Percentiles rank a stretch among this genome's conserved stretches.
Evolutionary conservation across 148 eudicot species (phyloP).

Genomic region (Oxyria digyna): DNA sequence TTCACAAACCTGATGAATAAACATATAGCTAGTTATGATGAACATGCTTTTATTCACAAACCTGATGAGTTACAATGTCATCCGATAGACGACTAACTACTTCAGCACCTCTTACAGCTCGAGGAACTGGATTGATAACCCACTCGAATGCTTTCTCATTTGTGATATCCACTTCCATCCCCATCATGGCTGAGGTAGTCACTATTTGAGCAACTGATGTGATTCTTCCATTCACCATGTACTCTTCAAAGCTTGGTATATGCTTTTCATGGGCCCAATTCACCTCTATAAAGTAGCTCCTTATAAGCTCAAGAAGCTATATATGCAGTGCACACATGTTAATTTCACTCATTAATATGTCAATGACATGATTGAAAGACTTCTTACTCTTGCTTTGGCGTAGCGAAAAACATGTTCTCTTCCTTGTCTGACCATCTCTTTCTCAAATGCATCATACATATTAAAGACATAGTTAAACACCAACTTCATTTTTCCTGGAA

Average conservation of each 20-base stretch:
- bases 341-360: not conserved
- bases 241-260: slow-evolving; percentile 20
- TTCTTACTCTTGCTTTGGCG: not conserved
- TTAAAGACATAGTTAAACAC: not conserved
- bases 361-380: not conserved
- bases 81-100: slow-evolving; percentile 19
- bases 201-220: not conserved
- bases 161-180: slow-evolving; percentile 15
- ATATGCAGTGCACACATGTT: not conserved
- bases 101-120: slow-evolving; percentile 16
- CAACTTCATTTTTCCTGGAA: slow-evolving; percentile 4
- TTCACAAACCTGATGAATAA: no score
- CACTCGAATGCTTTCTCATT: slow-evolving; percentile 18
- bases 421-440: not conserved
- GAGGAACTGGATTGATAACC: slow-evolving; percentile 7
- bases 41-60: not conserved
- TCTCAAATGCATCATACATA: not conserved
- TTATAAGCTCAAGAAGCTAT: slow-evolving; percentile 15
- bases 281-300: slow-evolving; percentile 15
- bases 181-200: slow-evolving; percentile 12
- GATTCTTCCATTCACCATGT: slow-evolving; percentile 7
- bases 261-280: slow-evolving; percentile 17
- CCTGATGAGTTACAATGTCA: slow-evolving; percentile 21
- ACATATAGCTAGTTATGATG: no score
- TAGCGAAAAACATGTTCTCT: not conserved